Conservation (phyloP, 306 rosid species). For the Lathyrus sativus region DNA sequence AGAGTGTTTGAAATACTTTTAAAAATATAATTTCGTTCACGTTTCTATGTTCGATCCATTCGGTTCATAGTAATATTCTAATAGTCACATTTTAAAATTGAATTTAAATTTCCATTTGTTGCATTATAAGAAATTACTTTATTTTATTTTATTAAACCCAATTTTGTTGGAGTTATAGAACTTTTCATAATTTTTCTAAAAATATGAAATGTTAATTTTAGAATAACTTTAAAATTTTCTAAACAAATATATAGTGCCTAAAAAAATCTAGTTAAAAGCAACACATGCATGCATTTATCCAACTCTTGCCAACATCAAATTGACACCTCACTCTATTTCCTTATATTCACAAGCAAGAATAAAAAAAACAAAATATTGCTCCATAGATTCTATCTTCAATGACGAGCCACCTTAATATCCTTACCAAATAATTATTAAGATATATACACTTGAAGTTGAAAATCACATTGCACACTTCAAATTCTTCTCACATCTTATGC, state of each 20-base stretch:
- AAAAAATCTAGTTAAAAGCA: neutral
- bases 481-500: neutral
- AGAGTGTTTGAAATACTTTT: too few species aligned
- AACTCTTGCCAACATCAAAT: neutral
- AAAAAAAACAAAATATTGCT: constrained; percentile 21
- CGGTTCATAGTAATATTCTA: too few species aligned
- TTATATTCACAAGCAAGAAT: constrained; percentile 42
- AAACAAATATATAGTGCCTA: neutral
- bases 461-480: constrained; percentile 14
- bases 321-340: constrained; percentile 38
- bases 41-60: too few species aligned
- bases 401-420: constrained; percentile 37
- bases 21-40: too few species aligned
- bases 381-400: constrained; percentile 31
- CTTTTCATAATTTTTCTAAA: too few species aligned
- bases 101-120: too few species aligned
- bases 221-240: neutral
- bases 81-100: too few species aligned
- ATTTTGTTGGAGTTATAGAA: too few species aligned
- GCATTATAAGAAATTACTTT: too few species aligned
- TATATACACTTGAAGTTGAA: neutral
- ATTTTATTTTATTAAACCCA: too few species aligned
- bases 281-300: constrained; percentile 22
- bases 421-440: neutral
- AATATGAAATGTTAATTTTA: neutral